Percentiles rank a stretch among this genome's conserved stretches.
Evolutionary conservation across 495 filamentous ascomycete species (phyloP).

Genomic region (Penicillium arizonense): DNA sequence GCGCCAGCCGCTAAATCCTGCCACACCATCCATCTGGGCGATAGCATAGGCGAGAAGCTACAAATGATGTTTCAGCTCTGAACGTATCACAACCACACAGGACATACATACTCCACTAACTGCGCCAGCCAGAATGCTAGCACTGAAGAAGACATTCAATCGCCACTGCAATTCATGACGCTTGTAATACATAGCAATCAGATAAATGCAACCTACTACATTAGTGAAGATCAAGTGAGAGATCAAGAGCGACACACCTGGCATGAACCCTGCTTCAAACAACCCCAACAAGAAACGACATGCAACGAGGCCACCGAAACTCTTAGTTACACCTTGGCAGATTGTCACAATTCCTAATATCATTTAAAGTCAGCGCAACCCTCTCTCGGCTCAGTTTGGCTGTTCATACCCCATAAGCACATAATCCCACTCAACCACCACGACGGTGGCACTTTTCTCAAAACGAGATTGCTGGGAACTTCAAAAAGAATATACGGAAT

Average conservation of each 20-base stretch:
- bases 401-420: slow-evolving; percentile 49
- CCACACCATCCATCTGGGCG: slow-evolving; percentile 52
- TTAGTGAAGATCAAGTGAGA: slow-evolving; percentile 1
- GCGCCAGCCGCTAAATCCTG: slow-evolving; percentile 47
- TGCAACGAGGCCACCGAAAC: slow-evolving; percentile 50
- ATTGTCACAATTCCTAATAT: slow-evolving; percentile 46
- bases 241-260: slow-evolving; percentile 39
- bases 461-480: slow-evolving; percentile 63
- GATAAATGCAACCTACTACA: slow-evolving; percentile 39
- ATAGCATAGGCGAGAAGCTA: slow-evolving; percentile 61
- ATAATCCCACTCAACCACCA: slow-evolving; percentile 55
- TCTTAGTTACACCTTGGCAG: slow-evolving; percentile 55
- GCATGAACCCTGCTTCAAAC: slow-evolving; percentile 59
- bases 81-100: background rate
- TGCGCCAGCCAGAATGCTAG: slow-evolving; percentile 56
- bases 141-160: slow-evolving; percentile 57
- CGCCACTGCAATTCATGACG: slow-evolving; percentile 60
- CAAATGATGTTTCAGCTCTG: background rate
- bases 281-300: slow-evolving; percentile 55
- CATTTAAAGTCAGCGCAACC: background rate
- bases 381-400: background rate
- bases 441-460: slow-evolving; percentile 63
- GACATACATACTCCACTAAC: slow-evolving; percentile 51
- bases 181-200: slow-evolving; percentile 63
- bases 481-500: slow-evolving; percentile 65